Base-by-base conservation (phyloP, 1,284 basidiomycete species). In the Ceratobasidium papillatum region DNA sequence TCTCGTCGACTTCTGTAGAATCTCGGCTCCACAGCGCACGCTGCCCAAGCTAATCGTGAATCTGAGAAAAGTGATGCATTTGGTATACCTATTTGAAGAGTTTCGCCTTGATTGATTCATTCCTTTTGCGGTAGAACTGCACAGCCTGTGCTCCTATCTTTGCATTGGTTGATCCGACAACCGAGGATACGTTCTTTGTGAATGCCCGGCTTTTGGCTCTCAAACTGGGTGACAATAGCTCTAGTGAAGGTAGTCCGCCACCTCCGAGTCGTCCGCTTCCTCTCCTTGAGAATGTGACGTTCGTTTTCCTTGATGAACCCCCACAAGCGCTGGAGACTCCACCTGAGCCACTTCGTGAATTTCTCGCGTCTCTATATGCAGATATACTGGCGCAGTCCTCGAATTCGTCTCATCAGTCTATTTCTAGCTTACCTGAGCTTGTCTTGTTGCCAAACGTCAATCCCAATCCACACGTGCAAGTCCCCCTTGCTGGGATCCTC, bases 51-150 rank as follows among this genome's bases (percentile, higher is more conserved):
- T 68, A 68, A 68, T 68, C 65, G 65, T 4, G 19, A 68, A 56
- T 56, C 65, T 68, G 30, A 68, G 65, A 68, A 56, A 68, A 68
- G 65, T 68, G 65, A 68, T 66, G 47, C 43, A 66, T 66, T 49
- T 52, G 64, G 47, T 22, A 49, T 30, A 56, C 9, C 49, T 36
- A 30, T 68, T 68, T 65, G 17, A 49, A 8, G 30, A 32, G 34
- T 30, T 49, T 56, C 22, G 25, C 51, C 3, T n/a, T 56, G 38
- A 68, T 56, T 68, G 22, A 68, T 43, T 56, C 43, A 36, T 68
- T 25, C 38, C 51, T 41, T 56, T 52, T 56, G 38, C 2, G 36
- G 51, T n/a, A 68, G 65, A 51, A 30, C 19, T 56, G 47, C 65
- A 34, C 65, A 68, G 65, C 49, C 65, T 68, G 65, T 56, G 51